A percentile compares a stretch with the other conserved stretches of the same genome.
These are phyloP conservation scores for Castanea sativa DNA, from an alignment of 306 rosid genomes.

Conservation along the genomic window DNA sequence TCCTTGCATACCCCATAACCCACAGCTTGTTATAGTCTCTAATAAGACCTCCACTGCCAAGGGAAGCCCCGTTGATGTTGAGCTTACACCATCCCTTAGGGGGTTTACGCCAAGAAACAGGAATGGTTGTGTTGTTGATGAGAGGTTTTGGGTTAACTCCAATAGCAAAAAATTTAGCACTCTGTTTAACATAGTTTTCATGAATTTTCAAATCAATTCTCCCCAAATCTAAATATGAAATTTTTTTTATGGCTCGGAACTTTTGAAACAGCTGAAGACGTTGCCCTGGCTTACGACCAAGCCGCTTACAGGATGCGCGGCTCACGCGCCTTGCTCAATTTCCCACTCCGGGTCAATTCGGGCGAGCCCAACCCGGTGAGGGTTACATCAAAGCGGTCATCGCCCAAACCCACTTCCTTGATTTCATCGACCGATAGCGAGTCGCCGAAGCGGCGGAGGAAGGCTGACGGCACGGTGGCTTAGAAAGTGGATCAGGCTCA, in stretches of 20 bases:
- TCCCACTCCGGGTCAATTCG: conserved; percentile 81
- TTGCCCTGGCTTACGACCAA: conserved; percentile 85
- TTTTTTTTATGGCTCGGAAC: conserved; percentile 99
- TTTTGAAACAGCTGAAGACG: conserved; percentile 92
- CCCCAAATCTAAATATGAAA: too few species aligned
- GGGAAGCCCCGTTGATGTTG: too few species aligned
- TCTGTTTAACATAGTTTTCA: too few species aligned
- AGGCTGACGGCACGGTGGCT: background rate
- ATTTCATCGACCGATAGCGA: conserved; percentile 32
- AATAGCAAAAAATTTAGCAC: too few species aligned
- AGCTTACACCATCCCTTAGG: too few species aligned
- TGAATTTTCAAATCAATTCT: too few species aligned
- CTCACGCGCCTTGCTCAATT: conserved; percentile 70
- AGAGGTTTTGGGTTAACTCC: too few species aligned
- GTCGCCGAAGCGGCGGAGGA: conserved; percentile 48
- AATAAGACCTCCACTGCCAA: too few species aligned
- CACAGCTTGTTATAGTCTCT: too few species aligned
- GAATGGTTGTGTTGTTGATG: too few species aligned
- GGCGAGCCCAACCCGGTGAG: conserved; percentile 92
- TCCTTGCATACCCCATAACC: too few species aligned
- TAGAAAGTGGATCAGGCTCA: background rate
- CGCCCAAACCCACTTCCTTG: conserved; percentile 44
- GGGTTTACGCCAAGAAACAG: too few species aligned
- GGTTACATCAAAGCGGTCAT: conserved; percentile 53
- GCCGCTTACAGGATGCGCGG: conserved; percentile 96